Base-by-base conservation (phyloP, 768 basidiomycete species). In the Xanthoconium purpureum region DNA sequence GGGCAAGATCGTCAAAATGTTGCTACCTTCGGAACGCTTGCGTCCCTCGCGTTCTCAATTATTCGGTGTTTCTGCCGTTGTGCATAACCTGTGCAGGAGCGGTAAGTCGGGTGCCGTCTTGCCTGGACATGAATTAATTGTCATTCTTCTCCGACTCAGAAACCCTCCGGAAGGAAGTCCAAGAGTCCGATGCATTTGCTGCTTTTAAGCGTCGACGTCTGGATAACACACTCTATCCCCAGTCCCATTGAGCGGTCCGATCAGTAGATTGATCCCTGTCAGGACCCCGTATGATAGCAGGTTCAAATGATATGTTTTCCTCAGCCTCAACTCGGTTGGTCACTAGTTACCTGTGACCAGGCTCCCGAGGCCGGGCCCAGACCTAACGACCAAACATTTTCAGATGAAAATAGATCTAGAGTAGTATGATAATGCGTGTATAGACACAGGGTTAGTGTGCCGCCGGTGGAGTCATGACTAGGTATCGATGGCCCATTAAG, bases 51-150 rank as follows among this genome's bases (percentile, higher is more conserved):
- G 30, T 10, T 50, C 48, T 17, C 49, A 39, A 20, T 3, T 54
- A 10, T 43, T 48, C 3, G 55, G 52, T 9, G 44, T 52, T 20
- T 9, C 28, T 12, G 32, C 54, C 29, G 54, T 33, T 2, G 6
- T 62, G 36, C 43, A 53, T n/a, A 18, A 6, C 11, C n/a, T 62
- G 36, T 56, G 44, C 18, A 54, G 24, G 45, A 56, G 30, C 8
- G 44, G 44, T 32, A 30, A 46, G 44, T 46, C 8, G 1, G 15
- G 6, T 32, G 29, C 14, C 12, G 17, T 32, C 44, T 17, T 7
- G 7, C 8, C 7, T 42, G 8, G 20, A 42, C 9, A 42, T 24
- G 17, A 11, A 42, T 10, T 42, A 18, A 39, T n/a, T 13, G 40
- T 42, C 8, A 42, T 24, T 12, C 20, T 24, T 6, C 11, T 12